Base-by-base conservation (phyloP, 257 asterid genomes). In the Dorcoceras hygrometricum region DNA sequence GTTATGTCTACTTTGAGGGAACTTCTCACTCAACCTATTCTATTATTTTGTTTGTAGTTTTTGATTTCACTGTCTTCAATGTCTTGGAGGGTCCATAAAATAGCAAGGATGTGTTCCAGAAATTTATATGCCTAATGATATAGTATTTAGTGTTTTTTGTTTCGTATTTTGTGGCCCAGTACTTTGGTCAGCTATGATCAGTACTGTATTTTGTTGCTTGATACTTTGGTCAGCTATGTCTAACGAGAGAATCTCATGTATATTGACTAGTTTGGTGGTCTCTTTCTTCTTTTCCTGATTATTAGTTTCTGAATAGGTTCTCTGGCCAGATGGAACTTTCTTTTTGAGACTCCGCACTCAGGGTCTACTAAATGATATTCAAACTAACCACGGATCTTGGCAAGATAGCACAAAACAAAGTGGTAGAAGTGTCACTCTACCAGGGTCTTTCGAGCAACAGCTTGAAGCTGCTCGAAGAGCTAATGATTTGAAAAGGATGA, bases 381-480 rank as follows among this genome's bases (percentile, higher is more conserved):
- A 81, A 73, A 77, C 66, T 62, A 74, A 71, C 66, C 76, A 66
- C 63, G 85, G 76, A 70, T 70, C 84, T 23, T 60, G 34, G 56
- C 79, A 68, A 75, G 69, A 68, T 63, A 63, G 62, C 31, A 51
- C 69, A 59, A 79, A 71, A 63, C 57, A 69, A 59, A 67, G 69
- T 8, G 82, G 83, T 75, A 83, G 73, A 70, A 78, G 54, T 71
- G 72, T 22, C 51, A 24, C 78, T 56, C 81, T 73, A 69, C 75
- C 82, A 54, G 86, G 85, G 36, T 83, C 91, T 67, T 91, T 91
- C 19, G 95, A 87, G 84, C 88, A 82, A 70, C 96, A 89, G 81
- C 95, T 89, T 36, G 98, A 91, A 85, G 96, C 98, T 55, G 82
- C 90, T 59, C 98, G 98, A 61, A 80, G 87, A 74, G 98, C 98